Percentiles rank a stretch among this genome's conserved stretches.
Conservation (phyloP, 352 stramenopile species). For the Globisporangium radiosum region DNA sequence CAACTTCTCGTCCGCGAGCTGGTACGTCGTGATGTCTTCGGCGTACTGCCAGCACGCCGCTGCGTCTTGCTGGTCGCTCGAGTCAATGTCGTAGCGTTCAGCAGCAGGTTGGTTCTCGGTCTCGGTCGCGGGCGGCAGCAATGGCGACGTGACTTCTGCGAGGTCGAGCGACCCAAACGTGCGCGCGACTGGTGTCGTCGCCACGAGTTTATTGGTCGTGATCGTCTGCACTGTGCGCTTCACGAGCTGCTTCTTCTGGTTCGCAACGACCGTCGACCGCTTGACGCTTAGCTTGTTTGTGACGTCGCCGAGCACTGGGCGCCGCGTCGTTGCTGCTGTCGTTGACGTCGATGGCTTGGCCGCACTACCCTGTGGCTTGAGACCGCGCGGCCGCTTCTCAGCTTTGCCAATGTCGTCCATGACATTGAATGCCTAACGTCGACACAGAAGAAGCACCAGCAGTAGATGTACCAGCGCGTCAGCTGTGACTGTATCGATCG, state of each 20-base stretch:
- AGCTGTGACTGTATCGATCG: no score
- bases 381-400: constrained; percentile 54
- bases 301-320: constrained; percentile 49
- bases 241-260: constrained; percentile 40
- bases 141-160: constrained; percentile 21
- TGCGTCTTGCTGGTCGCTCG: constrained; percentile 56
- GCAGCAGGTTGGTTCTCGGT: constrained; percentile 3
- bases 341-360: constrained; percentile 12
- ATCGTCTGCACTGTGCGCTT: constrained; percentile 28
- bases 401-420: constrained; percentile 36
- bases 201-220: constrained; percentile 13
- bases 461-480: no score
- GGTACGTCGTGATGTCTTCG: constrained; percentile 77
- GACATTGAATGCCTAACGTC: constrained; percentile 33
- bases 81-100: constrained; percentile 65
- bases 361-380: constrained; percentile 27
- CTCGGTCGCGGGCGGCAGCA: constrained; percentile 9
- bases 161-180: constrained; percentile 32
- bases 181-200: constrained; percentile 26
- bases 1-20: constrained; percentile 62
- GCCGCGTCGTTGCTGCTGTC: constrained; percentile 15
- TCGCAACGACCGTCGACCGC: constrained; percentile 33
- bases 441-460: no score
- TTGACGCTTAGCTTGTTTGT: constrained; percentile 78
- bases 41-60: constrained; percentile 74